phyloP scores from a whole-genome alignment of 768 basidiomycete species.

The Mycena galopus region DNA sequence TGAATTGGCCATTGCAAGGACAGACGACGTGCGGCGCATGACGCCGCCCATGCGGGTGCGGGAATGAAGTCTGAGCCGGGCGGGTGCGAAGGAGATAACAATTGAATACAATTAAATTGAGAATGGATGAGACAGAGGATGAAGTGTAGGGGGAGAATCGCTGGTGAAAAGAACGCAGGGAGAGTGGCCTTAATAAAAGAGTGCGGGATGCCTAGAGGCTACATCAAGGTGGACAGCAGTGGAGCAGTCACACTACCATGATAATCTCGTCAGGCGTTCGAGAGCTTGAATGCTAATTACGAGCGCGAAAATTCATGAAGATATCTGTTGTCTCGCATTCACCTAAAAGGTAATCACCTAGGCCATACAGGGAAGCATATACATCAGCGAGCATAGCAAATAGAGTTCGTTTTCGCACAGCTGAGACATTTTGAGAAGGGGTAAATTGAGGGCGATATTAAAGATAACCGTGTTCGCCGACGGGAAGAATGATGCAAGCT shows the following conservation, averaged over 20 bases:
- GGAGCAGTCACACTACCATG: conserved; percentile 20
- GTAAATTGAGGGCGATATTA: neutral
- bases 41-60: conserved; percentile 73
- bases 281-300: conserved; percentile 12
- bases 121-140: too few relatives aligned
- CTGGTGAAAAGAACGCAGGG: neutral
- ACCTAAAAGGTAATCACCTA: too few relatives aligned
- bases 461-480: conserved; percentile 13
- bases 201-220: conserved; percentile 30
- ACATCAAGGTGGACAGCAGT: conserved; percentile 32
- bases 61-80: neutral
- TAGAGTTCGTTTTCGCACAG: too few relatives aligned
- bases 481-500: conserved; percentile 4
- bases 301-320: neutral
- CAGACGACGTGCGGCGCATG: conserved; percentile 72
- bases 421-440: neutral
- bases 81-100: neutral
- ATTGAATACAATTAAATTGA: too few relatives aligned
- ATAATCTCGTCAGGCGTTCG: conserved; percentile 32
- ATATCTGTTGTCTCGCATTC: neutral
- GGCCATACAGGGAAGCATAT: too few relatives aligned
- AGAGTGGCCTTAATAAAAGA: conserved; percentile 16
- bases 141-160: neutral
- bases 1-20: conserved; percentile 53
- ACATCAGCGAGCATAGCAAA: too few relatives aligned